Base-by-base conservation (phyloP, 192 early-diverging fungal species). In the Linnemannia exigua region DNA sequence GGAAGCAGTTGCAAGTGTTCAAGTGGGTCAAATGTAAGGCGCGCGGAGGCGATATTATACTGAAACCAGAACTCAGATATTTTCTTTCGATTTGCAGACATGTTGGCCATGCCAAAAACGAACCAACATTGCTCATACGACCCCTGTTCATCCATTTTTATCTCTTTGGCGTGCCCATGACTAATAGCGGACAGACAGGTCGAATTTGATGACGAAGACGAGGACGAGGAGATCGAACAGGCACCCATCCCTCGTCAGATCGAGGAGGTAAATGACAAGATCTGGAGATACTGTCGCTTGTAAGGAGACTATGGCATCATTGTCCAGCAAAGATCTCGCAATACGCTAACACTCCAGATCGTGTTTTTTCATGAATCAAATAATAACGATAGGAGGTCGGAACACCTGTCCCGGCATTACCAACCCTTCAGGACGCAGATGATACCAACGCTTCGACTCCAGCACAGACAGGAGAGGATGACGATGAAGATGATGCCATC, bases 11-110 rank as follows among this genome's bases (percentile, higher is more conserved):
- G 36, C 79, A 84, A 51, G 80, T 89, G 15, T 87, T 81, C 61
- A 89, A 89, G 47, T 89, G 88, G 88, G 76, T 87, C 28, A 89
- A 84, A 79, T 87, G 88, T 89, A 84, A 47, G 79, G 41, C 41
- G 41, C 41, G 9, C 28, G 31, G n/a, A n/a, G n/a, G 28, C 12
- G 14, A 14, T 3, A 63, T 1, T 11, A 12, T 31, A 15, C 28
- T 0, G 28, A 12, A 63, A 44, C 9, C 9, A 44, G 5, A 44
- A 44, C 41, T 3, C 41, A 44, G 41, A 44, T 44, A 3, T 44
- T 6, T 9, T 44, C 41, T 44, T 44, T 44, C 5, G 41, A 44
- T 9, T 9, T 44, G 41, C 5, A 44, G 41, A 44, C 41, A 44
- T 44, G 41, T 44, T 44, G 41, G 3, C 3, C 41, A 44, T 9